Evolutionary conservation across 129 eudicot genomes (phyloP), one percentile per base, ranked within the genome.

Genomic region (Artemisia argyi): DNA sequence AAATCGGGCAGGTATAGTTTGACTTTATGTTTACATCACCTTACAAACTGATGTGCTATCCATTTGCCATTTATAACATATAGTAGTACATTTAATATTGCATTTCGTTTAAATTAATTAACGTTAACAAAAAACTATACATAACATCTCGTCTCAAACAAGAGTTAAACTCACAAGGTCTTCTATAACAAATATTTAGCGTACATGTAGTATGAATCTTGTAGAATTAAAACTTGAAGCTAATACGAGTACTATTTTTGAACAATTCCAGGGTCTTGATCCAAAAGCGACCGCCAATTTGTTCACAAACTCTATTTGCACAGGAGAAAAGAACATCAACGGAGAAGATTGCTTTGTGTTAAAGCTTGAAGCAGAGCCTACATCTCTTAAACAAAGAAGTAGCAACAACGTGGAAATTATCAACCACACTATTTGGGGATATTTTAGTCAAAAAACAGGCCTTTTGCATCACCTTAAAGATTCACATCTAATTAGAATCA

Each of bases 401-500:
- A 88, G 86, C 82, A 84, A 63, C 83, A 86, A 83, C 62, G 93
- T 92, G 19, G 96, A 92, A 39, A 83, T 92, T 64, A 89, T 92
- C 53, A 81, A 85, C 24, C 96, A 92, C 85, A 92, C 96, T 0
- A 50, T 92, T 1, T 89, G 96, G 97, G 96, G 97, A 15, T 87
- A 83, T 73, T 89, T 92, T 26, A 86, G 96, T 82, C 96, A 92
- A 73, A 86, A 70, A 73, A 89, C 89, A 11, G 97, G 97, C 10
- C 94, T 89, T 26, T 64, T 92, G 16, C 16, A 81, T 74, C 78
- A 89, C 7, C 80, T 92, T 32, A 87, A 89, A 61, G 96, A 92
- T 78, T 70, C 96, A 4, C 96, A 92, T 60, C 83, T 88, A 59
- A 81, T 92, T 4, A 65, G 83, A 78, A 92, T 92, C 61, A 89